Evolutionary conservation across 139 green algal genomes (phyloP).

Genomic region (Micractinium sp.): DNA sequence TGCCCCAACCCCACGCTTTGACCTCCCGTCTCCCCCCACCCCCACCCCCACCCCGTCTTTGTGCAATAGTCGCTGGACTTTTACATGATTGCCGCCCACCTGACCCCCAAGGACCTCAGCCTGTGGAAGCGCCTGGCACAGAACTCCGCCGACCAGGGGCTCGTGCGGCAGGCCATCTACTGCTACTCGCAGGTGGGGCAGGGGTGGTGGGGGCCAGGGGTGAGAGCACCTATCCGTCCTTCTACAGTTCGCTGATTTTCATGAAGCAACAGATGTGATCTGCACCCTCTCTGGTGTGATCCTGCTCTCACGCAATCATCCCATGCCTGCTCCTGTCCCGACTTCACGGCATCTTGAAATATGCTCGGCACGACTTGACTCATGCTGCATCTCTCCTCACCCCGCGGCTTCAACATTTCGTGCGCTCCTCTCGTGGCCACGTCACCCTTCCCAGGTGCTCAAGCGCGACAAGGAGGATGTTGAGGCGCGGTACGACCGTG

Average conservation of each 20-base stretch:
- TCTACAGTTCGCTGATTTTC: too few species aligned
- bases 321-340: too few species aligned
- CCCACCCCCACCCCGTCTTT: neutral
- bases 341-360: too few species aligned
- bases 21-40: neutral
- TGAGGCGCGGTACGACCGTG: slow-evolving; percentile 74
- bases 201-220: neutral
- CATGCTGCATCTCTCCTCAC: too few species aligned
- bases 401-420: too few species aligned
- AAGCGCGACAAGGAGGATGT: slow-evolving; percentile 66
- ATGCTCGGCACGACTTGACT: too few species aligned
- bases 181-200: slow-evolving; percentile 75
- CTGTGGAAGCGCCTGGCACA: slow-evolving; percentile 84
- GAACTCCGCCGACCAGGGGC: slow-evolving; percentile 72
- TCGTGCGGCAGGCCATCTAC: slow-evolving; percentile 87
- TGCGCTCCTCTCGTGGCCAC: too few species aligned
- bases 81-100: slow-evolving; percentile 92
- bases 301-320: too few species aligned
- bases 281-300: too few species aligned
- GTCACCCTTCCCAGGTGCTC: slow-evolving; percentile 32
- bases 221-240: too few species aligned
- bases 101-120: slow-evolving; percentile 76
- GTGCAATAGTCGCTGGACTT: slow-evolving; percentile 75
- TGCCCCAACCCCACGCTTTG: neutral
- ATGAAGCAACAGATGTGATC: too few species aligned